These are phyloP conservation scores for Pyrus communis DNA, from an alignment of 306 rosid genomes.

Conservation along the genomic window DNA sequence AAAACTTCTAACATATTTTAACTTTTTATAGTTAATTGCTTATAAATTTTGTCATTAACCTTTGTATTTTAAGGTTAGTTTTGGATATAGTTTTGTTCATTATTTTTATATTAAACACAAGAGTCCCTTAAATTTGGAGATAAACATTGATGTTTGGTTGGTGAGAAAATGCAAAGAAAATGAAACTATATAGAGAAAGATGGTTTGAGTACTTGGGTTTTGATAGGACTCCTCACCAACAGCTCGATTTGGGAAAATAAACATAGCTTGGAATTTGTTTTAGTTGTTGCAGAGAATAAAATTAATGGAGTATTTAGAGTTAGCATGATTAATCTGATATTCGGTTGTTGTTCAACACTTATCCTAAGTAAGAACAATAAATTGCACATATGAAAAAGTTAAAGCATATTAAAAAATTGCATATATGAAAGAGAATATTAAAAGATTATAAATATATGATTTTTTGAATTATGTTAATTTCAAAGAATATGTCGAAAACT, in stretches of 20 bases:
- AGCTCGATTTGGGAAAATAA: conserved; percentile 1
- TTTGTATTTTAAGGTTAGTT: too few species aligned
- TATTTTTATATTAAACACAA: not conserved
- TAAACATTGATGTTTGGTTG: not conserved
- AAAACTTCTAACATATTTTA: too few species aligned
- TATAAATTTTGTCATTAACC: too few species aligned
- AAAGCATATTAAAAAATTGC: too few species aligned
- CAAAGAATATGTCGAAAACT: too few species aligned
- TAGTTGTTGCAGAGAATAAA: not conserved
- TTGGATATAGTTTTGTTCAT: too few species aligned
- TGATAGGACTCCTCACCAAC: conserved; percentile 3
- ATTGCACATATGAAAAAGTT: too few species aligned
- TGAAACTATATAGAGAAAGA: not conserved
- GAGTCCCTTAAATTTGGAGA: not conserved
- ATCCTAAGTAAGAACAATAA: not conserved
- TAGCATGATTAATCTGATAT: not conserved
- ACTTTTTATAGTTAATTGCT: too few species aligned
- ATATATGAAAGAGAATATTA: too few species aligned
- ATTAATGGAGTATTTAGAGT: not conserved
- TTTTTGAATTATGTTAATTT: too few species aligned
- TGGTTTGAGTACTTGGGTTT: conserved; percentile 20
- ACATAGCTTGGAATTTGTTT: not conserved
- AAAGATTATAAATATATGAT: too few species aligned
- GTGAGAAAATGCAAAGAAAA: not conserved
- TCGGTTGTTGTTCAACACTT: not conserved